phyloP scores from a whole-genome alignment of 1,284 basidiomycete genomes.

The Phenoliferia sp. region DNA sequence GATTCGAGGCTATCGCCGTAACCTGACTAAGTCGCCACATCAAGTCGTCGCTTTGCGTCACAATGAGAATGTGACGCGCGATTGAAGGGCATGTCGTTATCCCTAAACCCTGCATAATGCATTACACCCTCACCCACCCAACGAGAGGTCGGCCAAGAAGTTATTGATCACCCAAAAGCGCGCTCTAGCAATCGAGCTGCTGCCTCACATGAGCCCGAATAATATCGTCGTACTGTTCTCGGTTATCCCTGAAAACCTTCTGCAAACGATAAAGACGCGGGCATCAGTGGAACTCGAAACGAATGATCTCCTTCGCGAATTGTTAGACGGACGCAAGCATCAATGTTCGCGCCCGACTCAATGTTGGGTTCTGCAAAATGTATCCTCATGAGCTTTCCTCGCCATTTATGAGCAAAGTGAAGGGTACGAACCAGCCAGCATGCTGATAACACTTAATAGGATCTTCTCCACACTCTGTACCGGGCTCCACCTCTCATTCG shows the following conservation, averaged over 20 bases:
- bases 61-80: too few relatives aligned
- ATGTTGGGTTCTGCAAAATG: slow-evolving; percentile 84
- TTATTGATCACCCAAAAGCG: not conserved
- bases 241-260: slow-evolving; percentile 86
- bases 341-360: slow-evolving; percentile 96
- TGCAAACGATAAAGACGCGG: slow-evolving; percentile 7
- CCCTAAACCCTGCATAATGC: not conserved
- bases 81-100: too few relatives aligned
- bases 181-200: slow-evolving; percentile 38
- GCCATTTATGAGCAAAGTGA: slow-evolving; percentile 1
- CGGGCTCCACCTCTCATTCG: slow-evolving; percentile 96
- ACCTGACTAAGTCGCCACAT: too few relatives aligned
- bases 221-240: slow-evolving; percentile 50
- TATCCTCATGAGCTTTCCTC: not conserved
- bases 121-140: not conserved
- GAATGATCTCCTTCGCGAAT: too few relatives aligned
- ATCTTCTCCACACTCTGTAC: slow-evolving; percentile 98
- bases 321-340: slow-evolving; percentile 48
- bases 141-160: not conserved
- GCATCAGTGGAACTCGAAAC: not conserved
- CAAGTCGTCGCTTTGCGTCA: too few relatives aligned
- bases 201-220: slow-evolving; percentile 48
- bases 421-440: slow-evolving; percentile 76
- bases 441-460: slow-evolving; percentile 81
- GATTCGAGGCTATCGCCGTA: too few relatives aligned